Base-by-base conservation (phyloP, 2,329 filamentous ascomycete genomes). In the Colletotrichum higginsianum region DNA sequence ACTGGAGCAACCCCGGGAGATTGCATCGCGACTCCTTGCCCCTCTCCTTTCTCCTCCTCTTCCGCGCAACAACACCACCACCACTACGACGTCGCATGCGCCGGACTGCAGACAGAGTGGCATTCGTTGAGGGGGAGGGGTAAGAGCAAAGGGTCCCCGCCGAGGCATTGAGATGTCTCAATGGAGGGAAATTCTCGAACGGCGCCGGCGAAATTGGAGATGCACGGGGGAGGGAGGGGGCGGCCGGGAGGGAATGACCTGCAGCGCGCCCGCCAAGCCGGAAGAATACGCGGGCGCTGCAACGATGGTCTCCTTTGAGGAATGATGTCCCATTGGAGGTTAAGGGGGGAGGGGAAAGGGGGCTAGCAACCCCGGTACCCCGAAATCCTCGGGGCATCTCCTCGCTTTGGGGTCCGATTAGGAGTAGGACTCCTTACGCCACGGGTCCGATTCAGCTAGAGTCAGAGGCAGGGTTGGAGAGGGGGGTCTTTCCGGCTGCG, bases 191-290 rank as follows among this genome's bases (percentile, higher is more conserved):
- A 49, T 61, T 35, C 49, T 15, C 18, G 2, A 38, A 15, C 5
- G 49, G n/a, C 44, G 15, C n/a, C 56, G 50, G 67, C 16, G 50
- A 21, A 56, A 40, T 46, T 13, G 13, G 16, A 30, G 30, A 30
- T 9, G 5, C 1, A 8, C 18, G 46, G 46, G 23, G 12, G 40
- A 46, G 26, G 30, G 4, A 3, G 30, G 6, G 30, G 30, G 30
- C 26, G 26, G 26, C 26, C 15, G 9, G 6, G 26, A 3, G 35
- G 42, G 21, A 42, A 30, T 23, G 49, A 52, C 46, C 18, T n/a
- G 30, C 30, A 30, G 40, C 55, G n/a, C 26, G 49, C 18, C 16
- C 53, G 67, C 67, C 67, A 70, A 70, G 63, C 53, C 67, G 62
- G 62, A 26, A 53, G 44, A 67, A 70, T 61, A 53, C 8, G 46